Conservation (phyloP, 176 grass and related monocot genomes). For the Hordeum marinum region DNA sequence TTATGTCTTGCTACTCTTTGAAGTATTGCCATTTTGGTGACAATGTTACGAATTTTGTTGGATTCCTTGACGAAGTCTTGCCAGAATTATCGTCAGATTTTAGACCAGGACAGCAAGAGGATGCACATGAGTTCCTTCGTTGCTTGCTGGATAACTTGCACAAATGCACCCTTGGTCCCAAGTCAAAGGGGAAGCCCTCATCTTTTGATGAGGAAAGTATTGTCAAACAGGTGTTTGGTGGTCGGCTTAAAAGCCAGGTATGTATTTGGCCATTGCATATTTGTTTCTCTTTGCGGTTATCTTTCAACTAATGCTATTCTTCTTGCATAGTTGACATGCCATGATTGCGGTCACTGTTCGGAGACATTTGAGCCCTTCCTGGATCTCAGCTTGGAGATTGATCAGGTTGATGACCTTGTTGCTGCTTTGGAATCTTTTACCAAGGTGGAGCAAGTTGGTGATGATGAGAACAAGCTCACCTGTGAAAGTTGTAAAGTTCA, state of each 20-base stretch:
- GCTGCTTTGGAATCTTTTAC: conserved; percentile 83
- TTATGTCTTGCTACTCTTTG: neutral
- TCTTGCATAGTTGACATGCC: conserved; percentile 63
- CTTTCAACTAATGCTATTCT: conserved; percentile 11
- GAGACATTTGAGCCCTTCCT: conserved; percentile 83
- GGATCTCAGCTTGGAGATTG: conserved; percentile 92
- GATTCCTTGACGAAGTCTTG: conserved; percentile 48
- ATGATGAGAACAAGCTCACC: conserved; percentile 64
- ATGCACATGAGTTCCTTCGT: conserved; percentile 84
- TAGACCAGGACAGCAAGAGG: conserved; percentile 66
- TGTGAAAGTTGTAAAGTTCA: conserved; percentile 66
- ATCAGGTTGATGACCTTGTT: conserved; percentile 42
- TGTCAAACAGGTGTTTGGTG: conserved; percentile 84
- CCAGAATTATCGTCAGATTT: conserved; percentile 81
- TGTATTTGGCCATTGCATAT: neutral
- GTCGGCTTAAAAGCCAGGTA: conserved; percentile 75
- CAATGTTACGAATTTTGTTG: conserved; percentile 4
- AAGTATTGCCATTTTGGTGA: neutral
- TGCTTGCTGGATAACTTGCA: conserved; percentile 80
- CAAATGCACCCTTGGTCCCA: conserved; percentile 44
- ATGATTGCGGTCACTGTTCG: conserved; percentile 65
- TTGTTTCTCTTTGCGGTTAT: neutral
- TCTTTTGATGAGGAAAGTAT: conserved; percentile 68
- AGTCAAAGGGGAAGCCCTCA: conserved; percentile 25
- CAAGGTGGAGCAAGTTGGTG: conserved; percentile 74